Evolutionary conservation across 805 yeast genomes (phyloP).

Genomic region (Saturnispora dispora): DNA sequence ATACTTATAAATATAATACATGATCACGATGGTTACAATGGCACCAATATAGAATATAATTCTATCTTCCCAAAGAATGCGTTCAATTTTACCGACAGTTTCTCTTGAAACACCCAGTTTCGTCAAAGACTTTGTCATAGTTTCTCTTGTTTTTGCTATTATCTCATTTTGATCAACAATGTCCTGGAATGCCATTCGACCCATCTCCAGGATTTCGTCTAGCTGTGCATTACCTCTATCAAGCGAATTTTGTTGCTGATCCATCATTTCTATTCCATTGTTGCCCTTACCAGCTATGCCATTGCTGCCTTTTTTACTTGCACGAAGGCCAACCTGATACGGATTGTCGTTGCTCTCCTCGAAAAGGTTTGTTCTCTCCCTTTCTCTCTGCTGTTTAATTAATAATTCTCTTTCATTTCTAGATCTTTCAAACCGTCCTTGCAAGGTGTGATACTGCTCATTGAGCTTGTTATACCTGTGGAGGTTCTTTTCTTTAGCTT

Average conservation of each 20-base stretch:
- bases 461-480: background rate
- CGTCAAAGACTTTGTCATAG: constrained; percentile 56
- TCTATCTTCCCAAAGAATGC: constrained; percentile 78
- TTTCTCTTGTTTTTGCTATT: constrained; percentile 50
- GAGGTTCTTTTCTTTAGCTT: background rate
- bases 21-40: constrained; percentile 30
- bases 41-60: constrained; percentile 77
- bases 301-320: constrained; percentile 1
- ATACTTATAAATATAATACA: background rate
- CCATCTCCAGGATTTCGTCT: constrained; percentile 87
- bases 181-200: constrained; percentile 76
- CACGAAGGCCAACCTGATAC: constrained; percentile 26
- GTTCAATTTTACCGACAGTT: constrained; percentile 72
- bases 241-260: constrained; percentile 44
- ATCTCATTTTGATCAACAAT: constrained; percentile 76
- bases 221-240: constrained; percentile 65
- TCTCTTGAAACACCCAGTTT: constrained; percentile 83
- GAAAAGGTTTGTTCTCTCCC: background rate
- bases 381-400: background rate
- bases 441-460: background rate
- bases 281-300: constrained; percentile 9
- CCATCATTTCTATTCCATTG: constrained; percentile 48
- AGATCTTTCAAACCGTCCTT: background rate
- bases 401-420: background rate
- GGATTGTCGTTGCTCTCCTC: constrained; percentile 36